Base-by-base conservation (phyloP, 2,329 filamentous ascomycete species). In the Aspergillus cejpii region DNA sequence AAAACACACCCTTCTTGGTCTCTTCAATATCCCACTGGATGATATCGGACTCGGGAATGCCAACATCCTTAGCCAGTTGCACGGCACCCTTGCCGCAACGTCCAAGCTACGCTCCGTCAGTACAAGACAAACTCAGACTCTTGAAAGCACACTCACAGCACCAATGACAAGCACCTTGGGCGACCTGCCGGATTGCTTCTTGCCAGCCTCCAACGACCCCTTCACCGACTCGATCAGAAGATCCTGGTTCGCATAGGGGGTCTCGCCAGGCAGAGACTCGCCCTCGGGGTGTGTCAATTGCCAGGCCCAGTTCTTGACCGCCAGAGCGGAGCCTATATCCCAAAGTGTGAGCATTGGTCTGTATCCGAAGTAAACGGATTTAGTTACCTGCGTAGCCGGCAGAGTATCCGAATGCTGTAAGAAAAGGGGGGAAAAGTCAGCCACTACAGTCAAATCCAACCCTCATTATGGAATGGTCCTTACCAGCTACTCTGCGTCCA, bases 21-120 rank as follows among this genome's bases (percentile, higher is more conserved):
- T 95, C 87, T 24, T 78, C 77, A 63, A 94, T 77, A 72, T 95
- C 89, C 81, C 81, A 84, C 66, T 80, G 73, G 48, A 81, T 67
- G 58, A 95, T 84, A 58, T 84, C 78, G 55, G 80, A 75, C 17
- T 80, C 76, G 11, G 81, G 75, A 39, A 91, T 75, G 45, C 89
- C 90, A 11, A 83, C 83, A 68, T 83, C 81, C 56, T 80, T 73
- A 65, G 85, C 87, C 47, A 91, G 74, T 57, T 94, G 85, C 28
- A 91, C 82, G 15, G 90, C 90, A 50, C 91, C 91, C 37, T 78
- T 80, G 44, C 90, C 89, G 62, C 90, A 96, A 54, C 90, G 81
- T 50, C 65, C 65, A 41, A 67, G 62, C 64, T 67, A 45, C 8
- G 33, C n/a, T 36, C 34, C 21, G 27, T 49, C 20, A 42, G 37